phyloP scores from a whole-genome alignment of 257 asterid species.

The Jasminum sambac region DNA sequence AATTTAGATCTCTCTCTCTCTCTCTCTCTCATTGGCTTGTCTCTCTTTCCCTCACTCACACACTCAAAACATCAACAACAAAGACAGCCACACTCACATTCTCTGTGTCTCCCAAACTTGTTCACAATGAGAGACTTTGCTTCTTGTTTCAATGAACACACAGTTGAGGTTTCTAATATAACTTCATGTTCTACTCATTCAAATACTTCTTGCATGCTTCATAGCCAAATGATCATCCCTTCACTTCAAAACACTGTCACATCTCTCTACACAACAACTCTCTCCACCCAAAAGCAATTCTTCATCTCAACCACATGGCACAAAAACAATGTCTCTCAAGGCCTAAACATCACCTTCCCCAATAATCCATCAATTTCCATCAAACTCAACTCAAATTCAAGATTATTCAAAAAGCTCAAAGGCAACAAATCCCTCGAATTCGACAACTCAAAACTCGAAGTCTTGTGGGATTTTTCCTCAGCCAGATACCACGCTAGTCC shows the following conservation, averaged over 20 bases:
- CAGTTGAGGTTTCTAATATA: slow-evolving; percentile 66
- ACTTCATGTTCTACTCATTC: slow-evolving; percentile 60
- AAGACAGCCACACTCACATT: too few species aligned
- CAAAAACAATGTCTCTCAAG: slow-evolving; percentile 43
- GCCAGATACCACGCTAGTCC: slow-evolving; percentile 69
- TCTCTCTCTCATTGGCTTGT: too few species aligned
- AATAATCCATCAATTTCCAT: slow-evolving; percentile 44
- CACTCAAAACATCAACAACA: too few species aligned
- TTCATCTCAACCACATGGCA: slow-evolving; percentile 63
- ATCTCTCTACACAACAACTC: slow-evolving; percentile 45
- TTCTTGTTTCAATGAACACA: slow-evolving; percentile 66
- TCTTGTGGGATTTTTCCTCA: slow-evolving; percentile 72
- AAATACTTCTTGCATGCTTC: slow-evolving; percentile 52
- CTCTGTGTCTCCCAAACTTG: neutral
- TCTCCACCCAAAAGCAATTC: slow-evolving; percentile 45
- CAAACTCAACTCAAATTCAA: slow-evolving; percentile 57
- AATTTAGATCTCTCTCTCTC: neutral
- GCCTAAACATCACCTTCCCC: slow-evolving; percentile 48
- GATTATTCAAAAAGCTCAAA: slow-evolving; percentile 58
- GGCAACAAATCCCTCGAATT: slow-evolving; percentile 54
- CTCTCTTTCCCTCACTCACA: too few species aligned
- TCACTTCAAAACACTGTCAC: slow-evolving; percentile 61
- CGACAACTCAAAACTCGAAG: slow-evolving; percentile 35
- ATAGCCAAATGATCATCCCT: slow-evolving; percentile 38
- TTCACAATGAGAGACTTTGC: slow-evolving; percentile 64